Evolutionary conservation across 345 rosid species (phyloP).

Genomic region (Cardamine chenopodiifolia): DNA sequence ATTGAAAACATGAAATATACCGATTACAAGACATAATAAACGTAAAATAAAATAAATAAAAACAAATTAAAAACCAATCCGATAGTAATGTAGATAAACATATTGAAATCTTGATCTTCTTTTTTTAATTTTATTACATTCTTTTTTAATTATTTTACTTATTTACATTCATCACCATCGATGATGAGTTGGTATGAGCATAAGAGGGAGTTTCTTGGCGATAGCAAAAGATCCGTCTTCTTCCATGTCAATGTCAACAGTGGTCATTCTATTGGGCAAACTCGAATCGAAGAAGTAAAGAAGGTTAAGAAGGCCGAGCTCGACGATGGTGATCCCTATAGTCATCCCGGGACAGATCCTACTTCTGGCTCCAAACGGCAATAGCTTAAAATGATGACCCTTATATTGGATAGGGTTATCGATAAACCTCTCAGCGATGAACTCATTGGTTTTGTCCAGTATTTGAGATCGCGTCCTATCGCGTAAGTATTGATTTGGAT

Average conservation of each 20-base stretch:
- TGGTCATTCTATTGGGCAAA: constrained; percentile 38
- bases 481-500: background rate
- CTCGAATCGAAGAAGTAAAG: constrained; percentile 47
- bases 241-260: constrained; percentile 39
- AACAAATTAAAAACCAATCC: no score
- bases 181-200: constrained; percentile 27
- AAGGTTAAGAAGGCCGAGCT: constrained; percentile 44
- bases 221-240: constrained; percentile 29
- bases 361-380: no score
- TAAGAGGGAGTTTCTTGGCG: constrained; percentile 26
- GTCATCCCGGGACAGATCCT: constrained; percentile 54
- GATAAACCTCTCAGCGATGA: background rate
- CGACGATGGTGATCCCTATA: constrained; percentile 41
- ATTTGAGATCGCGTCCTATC: background rate
- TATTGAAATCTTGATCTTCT: no score
- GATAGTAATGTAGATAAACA: no score
- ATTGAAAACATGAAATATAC: no score
- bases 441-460: background rate
- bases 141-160: no score
- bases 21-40: no score
- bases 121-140: no score
- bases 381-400: no score
- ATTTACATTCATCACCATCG: background rate
- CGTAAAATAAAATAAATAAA: no score
- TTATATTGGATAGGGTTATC: no score